Conservation (phyloP, 2,329 filamentous ascomycete species). For the Raffaelea albimanens region DNA sequence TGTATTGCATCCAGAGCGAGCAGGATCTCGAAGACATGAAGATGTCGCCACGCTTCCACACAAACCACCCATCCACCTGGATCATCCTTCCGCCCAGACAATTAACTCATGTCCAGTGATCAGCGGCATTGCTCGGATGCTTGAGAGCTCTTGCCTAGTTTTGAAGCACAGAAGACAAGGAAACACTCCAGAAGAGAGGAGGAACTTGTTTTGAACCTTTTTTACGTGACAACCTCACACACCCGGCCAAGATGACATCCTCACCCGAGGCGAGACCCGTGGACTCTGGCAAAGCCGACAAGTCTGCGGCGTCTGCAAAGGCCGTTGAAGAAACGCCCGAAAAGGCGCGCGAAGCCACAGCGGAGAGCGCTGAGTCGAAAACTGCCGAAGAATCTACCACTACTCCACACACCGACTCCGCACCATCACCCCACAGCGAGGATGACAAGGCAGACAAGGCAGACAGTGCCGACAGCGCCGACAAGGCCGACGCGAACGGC, state of each 20-base stretch:
- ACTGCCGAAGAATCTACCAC: too few species aligned
- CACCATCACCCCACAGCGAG: neutral
- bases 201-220: neutral
- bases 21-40: conserved; percentile 1
- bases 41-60: neutral
- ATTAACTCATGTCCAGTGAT: conserved; percentile 3
- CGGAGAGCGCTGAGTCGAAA: too few species aligned
- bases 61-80: neutral
- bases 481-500: neutral
- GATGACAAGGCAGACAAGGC: neutral
- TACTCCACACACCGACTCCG: neutral
- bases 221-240: too few species aligned
- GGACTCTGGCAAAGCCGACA: neutral
- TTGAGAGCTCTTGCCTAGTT: too few species aligned
- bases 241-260: neutral
- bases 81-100: neutral
- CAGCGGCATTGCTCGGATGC: neutral
- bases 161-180: neutral
- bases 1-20: neutral
- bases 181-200: neutral
- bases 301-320: neutral
- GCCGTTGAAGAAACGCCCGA: neutral
- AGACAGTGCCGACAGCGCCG: neutral
- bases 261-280: neutral
- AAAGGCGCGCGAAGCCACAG: neutral